Conservation (phyloP, 2,329 filamentous ascomycete species). For the Cadophora gregata region DNA sequence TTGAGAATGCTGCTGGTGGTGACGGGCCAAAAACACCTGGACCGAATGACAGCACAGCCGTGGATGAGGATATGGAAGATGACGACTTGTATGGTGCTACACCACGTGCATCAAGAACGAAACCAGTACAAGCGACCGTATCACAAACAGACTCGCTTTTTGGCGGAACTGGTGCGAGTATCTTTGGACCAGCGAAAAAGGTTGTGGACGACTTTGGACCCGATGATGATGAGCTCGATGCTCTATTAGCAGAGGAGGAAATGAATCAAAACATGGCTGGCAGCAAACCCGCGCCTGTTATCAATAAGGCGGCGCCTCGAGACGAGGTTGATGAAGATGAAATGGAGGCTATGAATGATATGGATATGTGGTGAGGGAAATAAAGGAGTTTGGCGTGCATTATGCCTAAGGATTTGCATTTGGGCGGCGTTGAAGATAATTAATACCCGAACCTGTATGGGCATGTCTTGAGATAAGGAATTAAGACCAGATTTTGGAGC, state of each 20-base stretch:
- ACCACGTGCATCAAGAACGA: conserved; percentile 44
- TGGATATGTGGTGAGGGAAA: conserved; percentile 47
- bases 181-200: conserved; percentile 38
- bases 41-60: conserved; percentile 50
- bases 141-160: conserved; percentile 35
- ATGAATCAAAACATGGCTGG: conserved; percentile 37
- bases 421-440: background rate
- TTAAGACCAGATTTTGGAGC: background rate
- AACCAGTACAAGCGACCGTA: conserved; percentile 34
- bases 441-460: background rate
- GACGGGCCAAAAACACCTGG: conserved; percentile 43
- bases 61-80: conserved; percentile 26
- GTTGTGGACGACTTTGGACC: conserved; percentile 35
- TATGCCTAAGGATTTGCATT: background rate
- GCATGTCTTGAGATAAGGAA: background rate
- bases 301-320: conserved; percentile 27
- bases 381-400: conserved; percentile 17
- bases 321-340: conserved; percentile 52
- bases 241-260: conserved; percentile 36
- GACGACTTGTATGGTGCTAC: conserved; percentile 59
- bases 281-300: conserved; percentile 31
- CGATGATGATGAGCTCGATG: conserved; percentile 43
- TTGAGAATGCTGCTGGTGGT: conserved; percentile 37
- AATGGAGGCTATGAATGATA: conserved; percentile 68
- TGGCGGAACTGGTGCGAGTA: conserved; percentile 32